Conservation (phyloP, 192 early-diverging fungal species). For the Coemansia javaensis region DNA sequence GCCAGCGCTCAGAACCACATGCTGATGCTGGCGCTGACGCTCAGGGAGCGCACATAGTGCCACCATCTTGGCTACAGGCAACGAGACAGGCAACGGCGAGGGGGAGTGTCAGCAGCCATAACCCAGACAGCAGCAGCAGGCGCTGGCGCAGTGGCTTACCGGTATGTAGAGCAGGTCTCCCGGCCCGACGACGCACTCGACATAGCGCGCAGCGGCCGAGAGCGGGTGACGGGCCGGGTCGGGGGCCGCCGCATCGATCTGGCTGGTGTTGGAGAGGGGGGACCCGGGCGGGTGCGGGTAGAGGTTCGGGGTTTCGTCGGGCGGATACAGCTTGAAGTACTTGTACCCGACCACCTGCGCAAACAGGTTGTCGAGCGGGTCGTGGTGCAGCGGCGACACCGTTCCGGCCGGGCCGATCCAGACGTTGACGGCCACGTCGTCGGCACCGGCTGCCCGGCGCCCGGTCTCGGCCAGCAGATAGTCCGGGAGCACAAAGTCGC, state of each 20-base stretch:
- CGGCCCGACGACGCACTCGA: conserved; percentile 66
- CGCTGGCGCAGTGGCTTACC: conserved; percentile 57
- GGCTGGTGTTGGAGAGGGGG: conserved; percentile 68
- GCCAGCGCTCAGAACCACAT: conserved; percentile 69
- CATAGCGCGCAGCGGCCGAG: conserved; percentile 55
- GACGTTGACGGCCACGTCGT: conserved; percentile 46
- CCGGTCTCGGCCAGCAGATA: conserved; percentile 63
- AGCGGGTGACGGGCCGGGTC: conserved; percentile 55
- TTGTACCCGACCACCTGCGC: conserved; percentile 82
- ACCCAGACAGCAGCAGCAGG: no score
- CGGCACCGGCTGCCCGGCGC: neutral
- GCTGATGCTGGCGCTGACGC: conserved; percentile 75
- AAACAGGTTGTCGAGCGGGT: conserved; percentile 76
- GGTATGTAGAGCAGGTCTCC: conserved; percentile 87
- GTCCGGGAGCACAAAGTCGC: conserved; percentile 73
- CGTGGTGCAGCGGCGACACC: conserved; percentile 79
- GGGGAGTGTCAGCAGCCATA: neutral
- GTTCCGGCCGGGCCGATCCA: conserved; percentile 85
- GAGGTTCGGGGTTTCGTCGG: conserved; percentile 53
- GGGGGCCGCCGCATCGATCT: conserved; percentile 64
- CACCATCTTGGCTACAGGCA: conserved; percentile 70
- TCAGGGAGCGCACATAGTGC: conserved; percentile 80
- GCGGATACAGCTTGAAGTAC: conserved; percentile 68
- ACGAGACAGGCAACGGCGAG: neutral
- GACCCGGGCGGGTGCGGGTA: conserved; percentile 57